Base-by-base conservation (phyloP, 2,329 filamentous ascomycete species). In the Chrysoporthe austroafricana region DNA sequence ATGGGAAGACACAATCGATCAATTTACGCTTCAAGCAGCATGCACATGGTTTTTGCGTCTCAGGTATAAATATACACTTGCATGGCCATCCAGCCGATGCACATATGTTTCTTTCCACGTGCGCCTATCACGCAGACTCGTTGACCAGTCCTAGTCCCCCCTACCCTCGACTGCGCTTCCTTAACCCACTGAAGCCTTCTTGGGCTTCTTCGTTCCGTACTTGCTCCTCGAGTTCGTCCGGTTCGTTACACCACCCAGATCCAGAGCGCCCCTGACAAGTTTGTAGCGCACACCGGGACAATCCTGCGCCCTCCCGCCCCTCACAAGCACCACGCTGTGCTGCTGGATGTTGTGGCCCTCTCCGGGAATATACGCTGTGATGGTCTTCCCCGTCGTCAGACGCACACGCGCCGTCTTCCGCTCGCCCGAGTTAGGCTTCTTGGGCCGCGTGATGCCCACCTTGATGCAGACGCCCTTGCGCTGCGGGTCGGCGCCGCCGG, bases 291-390 rank as follows among this genome's bases (percentile, higher is more conserved):
- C 96, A 90, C 96, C 96, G 70, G 96, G 96, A 83, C 96, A 99
- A 89, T 99, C 96, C 86, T 98, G 96, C 72, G 89, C 90, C 77
- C 96, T 86, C 2, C 96, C 96, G 68, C 96, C 96, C 72, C 96
- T 86, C n/a, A 99, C 94, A 72, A 98, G 84, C 66, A 99, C 96
- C 59, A 99, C 96, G 74, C 92, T 96, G 84, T 99, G 96, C 86
- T 98, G 96, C 85, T 98, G 95, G 72, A 98, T 94, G 80, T 98
- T 99, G 82, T 99, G 96, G 61, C 96, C 95, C 87, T 98, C 95
- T 63, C 96, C 96, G 44, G 94, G 94, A 76, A 99, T 97, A 83
- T 97, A 98, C 36, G 92, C 93, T 68, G 93, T 97, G 71, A 99
- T 85, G 68, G 96, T 87, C 77, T 90, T 93, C 66, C 96, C 96